Evolutionary conservation across 1,139 yeast genomes (phyloP).

Genomic region (Blastobotrys buckinghamii): DNA sequence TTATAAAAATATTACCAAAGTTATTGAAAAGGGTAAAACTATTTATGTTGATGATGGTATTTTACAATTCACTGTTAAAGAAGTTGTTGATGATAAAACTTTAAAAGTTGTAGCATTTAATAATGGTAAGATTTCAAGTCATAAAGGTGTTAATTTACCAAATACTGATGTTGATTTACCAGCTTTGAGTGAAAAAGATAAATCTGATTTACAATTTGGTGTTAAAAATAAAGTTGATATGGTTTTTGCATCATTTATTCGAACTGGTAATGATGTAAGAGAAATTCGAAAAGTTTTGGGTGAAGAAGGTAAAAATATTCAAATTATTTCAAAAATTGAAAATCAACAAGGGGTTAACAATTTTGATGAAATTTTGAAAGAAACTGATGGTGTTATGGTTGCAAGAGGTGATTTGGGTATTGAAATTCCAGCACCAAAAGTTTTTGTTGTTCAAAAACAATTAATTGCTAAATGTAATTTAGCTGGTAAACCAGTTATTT

Average conservation of each 20-base stretch:
- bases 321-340: constrained; percentile 95
- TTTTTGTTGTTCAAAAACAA: constrained; percentile 97
- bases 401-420: constrained; percentile 98
- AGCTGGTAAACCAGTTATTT: constrained; percentile 98
- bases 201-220: constrained; percentile 85
- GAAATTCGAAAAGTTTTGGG: constrained; percentile 93
- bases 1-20: constrained; percentile 94
- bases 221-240: constrained; percentile 96
- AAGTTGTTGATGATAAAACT: constrained; percentile 70
- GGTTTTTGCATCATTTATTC: constrained; percentile 97
- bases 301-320: constrained; percentile 93
- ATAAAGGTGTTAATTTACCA: constrained; percentile 99
- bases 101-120: constrained; percentile 84
- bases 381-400: constrained; percentile 99
- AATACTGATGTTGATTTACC: constrained; percentile 99
- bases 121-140: constrained; percentile 92
- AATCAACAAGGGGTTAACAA: constrained; percentile 99
- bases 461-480: constrained; percentile 98
- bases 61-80: constrained; percentile 84
- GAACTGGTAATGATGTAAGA: constrained; percentile 84
- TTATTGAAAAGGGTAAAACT: constrained; percentile 77
- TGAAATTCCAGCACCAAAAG: constrained; percentile 99
- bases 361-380: constrained; percentile 90
- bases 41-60: constrained; percentile 98
- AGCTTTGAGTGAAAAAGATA: constrained; percentile 95